Conservation (phyloP, 202 grass and related monocot species). For the Brachypodium distachyon region DNA sequence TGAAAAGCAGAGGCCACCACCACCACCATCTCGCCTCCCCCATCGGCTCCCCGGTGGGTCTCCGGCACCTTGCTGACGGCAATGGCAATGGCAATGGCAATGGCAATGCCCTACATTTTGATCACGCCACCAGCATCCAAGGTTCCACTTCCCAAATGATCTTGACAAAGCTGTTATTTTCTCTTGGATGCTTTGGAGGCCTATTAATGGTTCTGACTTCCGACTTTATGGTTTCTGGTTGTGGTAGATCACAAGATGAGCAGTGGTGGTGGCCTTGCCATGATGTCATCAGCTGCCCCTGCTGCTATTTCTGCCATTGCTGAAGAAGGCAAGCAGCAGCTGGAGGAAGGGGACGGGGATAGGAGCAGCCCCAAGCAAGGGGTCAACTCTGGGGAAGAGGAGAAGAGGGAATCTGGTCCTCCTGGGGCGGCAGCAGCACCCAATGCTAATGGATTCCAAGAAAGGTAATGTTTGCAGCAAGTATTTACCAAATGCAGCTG, state of each 20-base stretch:
- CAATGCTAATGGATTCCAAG: conserved; percentile 46
- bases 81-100: background rate
- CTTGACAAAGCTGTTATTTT: background rate
- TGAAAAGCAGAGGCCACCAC: conserved; percentile 29
- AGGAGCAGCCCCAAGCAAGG: conserved; percentile 10
- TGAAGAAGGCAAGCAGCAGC: conserved; percentile 25
- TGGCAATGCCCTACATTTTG: background rate
- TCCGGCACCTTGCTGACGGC: background rate
- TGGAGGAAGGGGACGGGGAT: conserved; percentile 8
- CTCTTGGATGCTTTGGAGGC: background rate
- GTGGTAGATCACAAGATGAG: conserved; percentile 41
- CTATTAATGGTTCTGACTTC: background rate
- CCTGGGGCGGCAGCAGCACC: conserved; percentile 5
- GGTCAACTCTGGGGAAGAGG: conserved; percentile 42
- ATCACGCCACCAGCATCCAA: conserved; percentile 23
- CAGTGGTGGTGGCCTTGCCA: background rate
- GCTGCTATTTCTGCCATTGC: background rate
- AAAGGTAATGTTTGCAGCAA: conserved; percentile 45
- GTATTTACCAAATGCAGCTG: background rate
- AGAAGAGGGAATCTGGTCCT: conserved; percentile 35
- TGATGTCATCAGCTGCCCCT: background rate
- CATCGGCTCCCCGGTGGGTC: background rate
- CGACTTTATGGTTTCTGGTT: conserved; percentile 16
- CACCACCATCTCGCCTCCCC: conserved; percentile 25
- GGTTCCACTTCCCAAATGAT: conserved; percentile 23